phyloP scores from a whole-genome alignment of 768 basidiomycete genomes.

The Rhodosporidiobolus odoratus region DNA sequence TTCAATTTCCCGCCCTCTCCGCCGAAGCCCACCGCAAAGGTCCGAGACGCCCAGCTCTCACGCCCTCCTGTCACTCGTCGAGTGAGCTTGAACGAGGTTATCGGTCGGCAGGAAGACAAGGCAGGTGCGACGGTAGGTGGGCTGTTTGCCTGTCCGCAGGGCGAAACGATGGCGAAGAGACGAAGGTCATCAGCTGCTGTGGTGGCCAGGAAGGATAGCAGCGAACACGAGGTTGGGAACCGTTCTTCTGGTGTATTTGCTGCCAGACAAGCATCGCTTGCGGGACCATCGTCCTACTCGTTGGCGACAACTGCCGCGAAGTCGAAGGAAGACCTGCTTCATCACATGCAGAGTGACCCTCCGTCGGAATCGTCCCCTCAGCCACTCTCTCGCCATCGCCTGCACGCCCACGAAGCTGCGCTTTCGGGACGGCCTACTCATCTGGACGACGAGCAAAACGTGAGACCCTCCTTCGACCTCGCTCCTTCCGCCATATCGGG shows the following conservation, averaged over 20 bases:
- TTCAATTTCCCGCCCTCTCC: conserved; percentile 36
- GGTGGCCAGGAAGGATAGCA: not conserved
- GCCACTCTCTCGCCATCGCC: not conserved
- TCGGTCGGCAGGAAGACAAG: not conserved
- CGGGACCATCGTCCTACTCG: not conserved
- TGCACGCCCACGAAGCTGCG: not conserved
- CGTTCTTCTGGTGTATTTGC: not conserved
- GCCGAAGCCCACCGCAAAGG: not conserved
- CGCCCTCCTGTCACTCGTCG: not conserved
- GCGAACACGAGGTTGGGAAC: not conserved
- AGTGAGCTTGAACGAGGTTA: conserved; percentile 10
- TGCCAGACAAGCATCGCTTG: not conserved
- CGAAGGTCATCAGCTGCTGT: not conserved
- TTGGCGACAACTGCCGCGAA: not conserved
- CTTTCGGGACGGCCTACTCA: not conserved
- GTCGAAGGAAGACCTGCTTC: conserved; percentile 16
- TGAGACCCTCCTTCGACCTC: too few species aligned
- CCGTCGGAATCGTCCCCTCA: conserved; percentile 19
- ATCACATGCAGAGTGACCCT: conserved; percentile 35
- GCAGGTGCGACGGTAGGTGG: not conserved
- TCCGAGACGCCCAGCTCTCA: not conserved
- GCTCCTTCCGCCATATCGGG: not conserved
- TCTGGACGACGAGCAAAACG: not conserved
- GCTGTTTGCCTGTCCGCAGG: not conserved
- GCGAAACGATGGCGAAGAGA: not conserved